Evolutionary conservation across 2,329 filamentous ascomycete genomes (phyloP).

Genomic region (Fusarium lateritium): DNA sequence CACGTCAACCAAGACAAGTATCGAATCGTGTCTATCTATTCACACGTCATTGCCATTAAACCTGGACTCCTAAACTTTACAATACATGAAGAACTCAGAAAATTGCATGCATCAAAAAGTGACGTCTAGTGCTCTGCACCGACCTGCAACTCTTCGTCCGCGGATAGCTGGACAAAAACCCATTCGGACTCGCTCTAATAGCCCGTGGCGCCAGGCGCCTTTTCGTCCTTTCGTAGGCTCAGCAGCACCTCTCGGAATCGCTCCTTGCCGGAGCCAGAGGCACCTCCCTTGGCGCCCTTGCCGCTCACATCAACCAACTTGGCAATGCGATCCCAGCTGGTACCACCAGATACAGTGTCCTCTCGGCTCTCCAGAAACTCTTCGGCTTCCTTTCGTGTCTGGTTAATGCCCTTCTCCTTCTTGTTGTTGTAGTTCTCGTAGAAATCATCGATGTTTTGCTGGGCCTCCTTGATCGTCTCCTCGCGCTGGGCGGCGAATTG

Average conservation of each 20-base stretch:
- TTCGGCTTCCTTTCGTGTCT: slow-evolving; percentile 92
- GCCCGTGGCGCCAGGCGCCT: slow-evolving; percentile 77
- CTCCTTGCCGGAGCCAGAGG: slow-evolving; percentile 92
- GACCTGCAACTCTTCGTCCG: slow-evolving; percentile 29
- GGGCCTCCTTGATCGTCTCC: slow-evolving; percentile 89
- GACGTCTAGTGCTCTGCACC: slow-evolving; percentile 42
- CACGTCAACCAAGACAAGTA: slow-evolving; percentile 3
- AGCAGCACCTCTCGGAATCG: slow-evolving; percentile 93
- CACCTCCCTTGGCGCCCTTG: slow-evolving; percentile 89
- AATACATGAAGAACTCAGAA: slow-evolving; percentile 50
- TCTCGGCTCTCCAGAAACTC: slow-evolving; percentile 91
- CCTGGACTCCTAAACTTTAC: slow-evolving; percentile 52
- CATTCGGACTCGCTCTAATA: slow-evolving; percentile 60
- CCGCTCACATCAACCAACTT: slow-evolving; percentile 98
- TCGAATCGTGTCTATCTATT: slow-evolving; percentile 46
- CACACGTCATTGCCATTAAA: slow-evolving; percentile 52
- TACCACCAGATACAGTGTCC: slow-evolving; percentile 93
- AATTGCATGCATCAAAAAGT: slow-evolving; percentile 43
- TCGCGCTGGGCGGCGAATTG: slow-evolving; percentile 86
- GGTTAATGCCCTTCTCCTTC: slow-evolving; percentile 91
- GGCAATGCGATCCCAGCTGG: slow-evolving; percentile 97
- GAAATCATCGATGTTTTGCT: slow-evolving; percentile 97
- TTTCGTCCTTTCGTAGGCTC: slow-evolving; percentile 93
- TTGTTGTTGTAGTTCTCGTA: slow-evolving; percentile 99
- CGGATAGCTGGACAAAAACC: slow-evolving; percentile 20